Conservation (phyloP, 352 stramenopile species). For the Globisporangium canariense region DNA sequence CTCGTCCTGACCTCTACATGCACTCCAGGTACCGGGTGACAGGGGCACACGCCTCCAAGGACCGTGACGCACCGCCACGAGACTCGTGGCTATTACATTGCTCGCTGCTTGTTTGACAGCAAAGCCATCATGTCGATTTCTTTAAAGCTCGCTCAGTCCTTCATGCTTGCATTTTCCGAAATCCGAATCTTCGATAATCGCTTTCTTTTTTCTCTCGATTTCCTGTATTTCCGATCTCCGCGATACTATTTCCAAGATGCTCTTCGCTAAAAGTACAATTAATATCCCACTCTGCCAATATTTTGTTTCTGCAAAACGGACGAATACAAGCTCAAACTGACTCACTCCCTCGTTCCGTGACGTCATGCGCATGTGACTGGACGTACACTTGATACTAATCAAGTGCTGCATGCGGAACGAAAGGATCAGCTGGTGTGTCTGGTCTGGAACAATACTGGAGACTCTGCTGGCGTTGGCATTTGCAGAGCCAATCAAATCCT, state of each 20-base stretch:
- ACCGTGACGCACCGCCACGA: too few relatives aligned
- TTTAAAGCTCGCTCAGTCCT: too few relatives aligned
- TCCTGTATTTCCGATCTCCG: not conserved
- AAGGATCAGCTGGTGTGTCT: not conserved
- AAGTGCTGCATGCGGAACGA: not conserved
- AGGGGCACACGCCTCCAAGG: too few relatives aligned
- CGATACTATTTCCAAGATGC: not conserved
- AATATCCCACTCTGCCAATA: not conserved
- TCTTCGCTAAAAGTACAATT: not conserved
- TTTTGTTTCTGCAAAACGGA: not conserved
- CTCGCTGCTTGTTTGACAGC: too few relatives aligned
- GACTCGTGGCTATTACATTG: too few relatives aligned
- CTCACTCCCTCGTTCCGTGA: not conserved
- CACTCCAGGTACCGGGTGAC: too few relatives aligned
- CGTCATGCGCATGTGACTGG: not conserved
- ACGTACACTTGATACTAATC: not conserved
- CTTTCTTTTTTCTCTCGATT: not conserved
- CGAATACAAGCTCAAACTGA: not conserved
- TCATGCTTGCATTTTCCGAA: not conserved
- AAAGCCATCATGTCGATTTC: too few relatives aligned
- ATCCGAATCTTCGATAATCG: constrained; percentile 3
- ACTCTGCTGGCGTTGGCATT: too few relatives aligned
- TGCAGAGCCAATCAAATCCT: not conserved
- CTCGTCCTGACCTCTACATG: too few relatives aligned
- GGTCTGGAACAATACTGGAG: not conserved